phyloP scores from a whole-genome alignment of 2,329 filamentous ascomycete genomes.

The Pseudogymnoascus sp. region DNA sequence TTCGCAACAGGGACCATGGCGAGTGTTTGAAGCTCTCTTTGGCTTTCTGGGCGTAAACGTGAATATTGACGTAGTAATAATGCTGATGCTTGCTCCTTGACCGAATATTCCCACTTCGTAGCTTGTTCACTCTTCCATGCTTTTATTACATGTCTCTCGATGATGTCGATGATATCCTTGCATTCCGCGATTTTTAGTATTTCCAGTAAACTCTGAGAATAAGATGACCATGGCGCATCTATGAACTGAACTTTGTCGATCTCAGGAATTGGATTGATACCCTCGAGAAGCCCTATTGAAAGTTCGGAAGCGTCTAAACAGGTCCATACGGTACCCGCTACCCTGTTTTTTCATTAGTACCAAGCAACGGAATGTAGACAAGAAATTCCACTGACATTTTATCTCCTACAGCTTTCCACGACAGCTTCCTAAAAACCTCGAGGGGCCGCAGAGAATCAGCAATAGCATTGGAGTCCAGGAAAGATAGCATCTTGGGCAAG shows the following conservation, averaged over 20 bases:
- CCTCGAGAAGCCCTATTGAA: constrained; percentile 15
- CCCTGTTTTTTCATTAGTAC: constrained; percentile 8
- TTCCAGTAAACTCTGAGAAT: constrained; percentile 8
- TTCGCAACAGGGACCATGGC: constrained; percentile 17
- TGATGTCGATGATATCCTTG: neutral
- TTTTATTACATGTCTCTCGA: constrained; percentile 19
- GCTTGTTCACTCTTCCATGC: constrained; percentile 14
- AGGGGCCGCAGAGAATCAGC: neutral
- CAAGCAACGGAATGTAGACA: neutral
- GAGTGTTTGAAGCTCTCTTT: constrained; percentile 13
- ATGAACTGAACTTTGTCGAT: constrained; percentile 17
- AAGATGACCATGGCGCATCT: constrained; percentile 3
- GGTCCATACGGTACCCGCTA: constrained; percentile 12
- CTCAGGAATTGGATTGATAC: constrained; percentile 12
- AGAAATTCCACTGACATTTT: neutral
- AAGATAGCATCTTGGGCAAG: neutral
- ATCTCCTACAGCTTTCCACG: neutral
- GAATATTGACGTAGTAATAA: constrained; percentile 16
- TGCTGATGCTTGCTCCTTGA: constrained; percentile 15
- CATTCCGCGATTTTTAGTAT: constrained; percentile 12
- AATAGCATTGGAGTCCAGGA: neutral
- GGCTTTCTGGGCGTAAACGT: constrained; percentile 5
- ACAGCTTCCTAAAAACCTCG: neutral
- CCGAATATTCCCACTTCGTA: constrained; percentile 9
- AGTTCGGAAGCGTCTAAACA: constrained; percentile 7